phyloP scores from a whole-genome alignment of 2,329 filamentous ascomycete species.

The Ceratocystis alfenasii region DNA sequence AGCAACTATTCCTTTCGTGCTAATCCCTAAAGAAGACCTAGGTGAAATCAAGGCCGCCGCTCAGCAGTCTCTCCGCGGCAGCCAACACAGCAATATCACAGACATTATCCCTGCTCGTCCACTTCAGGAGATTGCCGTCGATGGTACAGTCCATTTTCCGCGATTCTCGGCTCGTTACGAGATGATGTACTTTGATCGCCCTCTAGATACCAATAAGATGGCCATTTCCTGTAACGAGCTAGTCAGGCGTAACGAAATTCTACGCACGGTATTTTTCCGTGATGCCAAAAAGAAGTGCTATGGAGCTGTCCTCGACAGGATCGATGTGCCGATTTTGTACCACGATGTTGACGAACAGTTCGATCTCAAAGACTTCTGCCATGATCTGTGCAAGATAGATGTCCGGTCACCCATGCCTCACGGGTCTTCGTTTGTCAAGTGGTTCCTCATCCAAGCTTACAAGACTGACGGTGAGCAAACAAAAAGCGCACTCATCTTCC shows the following conservation, averaged over 20 bases:
- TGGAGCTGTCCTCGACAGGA: conserved; percentile 45
- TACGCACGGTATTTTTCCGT: conserved; percentile 53
- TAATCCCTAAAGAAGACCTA: conserved; percentile 24
- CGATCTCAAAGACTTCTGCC: conserved; percentile 40
- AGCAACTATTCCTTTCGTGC: conserved; percentile 38
- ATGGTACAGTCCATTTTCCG: conserved; percentile 44
- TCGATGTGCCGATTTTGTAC: conserved; percentile 40
- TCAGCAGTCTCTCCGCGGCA: conserved; percentile 38
- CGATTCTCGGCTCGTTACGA: conserved; percentile 54
- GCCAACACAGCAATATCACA: conserved; percentile 39
- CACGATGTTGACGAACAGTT: conserved; percentile 38
- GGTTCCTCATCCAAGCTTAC: conserved; percentile 38
- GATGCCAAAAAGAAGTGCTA: conserved; percentile 35
- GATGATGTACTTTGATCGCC: conserved; percentile 47
- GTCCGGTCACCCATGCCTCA: conserved; percentile 43
- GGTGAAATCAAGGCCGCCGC: conserved; percentile 35
- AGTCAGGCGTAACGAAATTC: conserved; percentile 49
- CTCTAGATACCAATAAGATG: conserved; percentile 39
- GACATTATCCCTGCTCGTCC: conserved; percentile 48
- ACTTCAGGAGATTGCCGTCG: conserved; percentile 47
- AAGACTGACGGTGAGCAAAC: conserved; percentile 23
- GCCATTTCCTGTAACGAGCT: conserved; percentile 42
- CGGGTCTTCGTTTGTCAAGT: conserved; percentile 50
- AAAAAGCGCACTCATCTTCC: conserved; percentile 40
- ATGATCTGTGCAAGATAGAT: conserved; percentile 44